phyloP scores from a whole-genome alignment of 768 basidiomycete species.

The Lentinula lateritia region DNA sequence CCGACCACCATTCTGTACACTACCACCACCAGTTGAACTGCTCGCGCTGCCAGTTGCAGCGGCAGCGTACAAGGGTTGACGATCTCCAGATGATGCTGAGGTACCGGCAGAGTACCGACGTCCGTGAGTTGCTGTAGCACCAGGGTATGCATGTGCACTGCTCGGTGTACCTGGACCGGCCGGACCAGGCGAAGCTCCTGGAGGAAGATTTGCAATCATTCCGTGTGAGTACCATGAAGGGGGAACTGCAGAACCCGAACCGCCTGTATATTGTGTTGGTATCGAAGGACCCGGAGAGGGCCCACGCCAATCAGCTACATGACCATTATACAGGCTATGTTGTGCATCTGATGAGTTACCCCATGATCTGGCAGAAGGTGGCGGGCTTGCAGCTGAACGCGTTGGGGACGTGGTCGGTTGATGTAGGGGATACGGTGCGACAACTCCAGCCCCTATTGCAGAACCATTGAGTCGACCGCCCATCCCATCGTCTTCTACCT shows the following conservation, averaged over 20 bases:
- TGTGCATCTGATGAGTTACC: background rate
- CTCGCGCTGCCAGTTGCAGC: background rate
- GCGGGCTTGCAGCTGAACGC: background rate
- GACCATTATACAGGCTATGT: background rate
- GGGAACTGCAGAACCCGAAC: background rate
- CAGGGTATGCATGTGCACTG: background rate
- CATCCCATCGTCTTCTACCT: slow-evolving; percentile 5
- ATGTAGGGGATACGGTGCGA: slow-evolving; percentile 1
- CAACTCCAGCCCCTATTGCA: background rate
- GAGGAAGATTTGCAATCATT: background rate
- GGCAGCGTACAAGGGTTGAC: background rate
- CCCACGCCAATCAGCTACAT: background rate
- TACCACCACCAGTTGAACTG: background rate
- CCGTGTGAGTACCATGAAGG: background rate
- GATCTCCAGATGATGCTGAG: background rate
- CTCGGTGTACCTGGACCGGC: background rate
- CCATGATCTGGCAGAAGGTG: background rate
- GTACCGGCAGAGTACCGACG: background rate
- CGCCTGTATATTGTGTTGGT: slow-evolving; percentile 1
- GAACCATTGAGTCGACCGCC: slow-evolving; percentile 1
- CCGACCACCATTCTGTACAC: background rate
- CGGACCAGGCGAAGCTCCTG: background rate
- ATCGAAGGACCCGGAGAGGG: slow-evolving; percentile 1
- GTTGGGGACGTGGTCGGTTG: background rate
- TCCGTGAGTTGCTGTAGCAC: background rate